phyloP scores from a whole-genome alignment of 805 yeast species.

The Saturnispora ahearnii region DNA sequence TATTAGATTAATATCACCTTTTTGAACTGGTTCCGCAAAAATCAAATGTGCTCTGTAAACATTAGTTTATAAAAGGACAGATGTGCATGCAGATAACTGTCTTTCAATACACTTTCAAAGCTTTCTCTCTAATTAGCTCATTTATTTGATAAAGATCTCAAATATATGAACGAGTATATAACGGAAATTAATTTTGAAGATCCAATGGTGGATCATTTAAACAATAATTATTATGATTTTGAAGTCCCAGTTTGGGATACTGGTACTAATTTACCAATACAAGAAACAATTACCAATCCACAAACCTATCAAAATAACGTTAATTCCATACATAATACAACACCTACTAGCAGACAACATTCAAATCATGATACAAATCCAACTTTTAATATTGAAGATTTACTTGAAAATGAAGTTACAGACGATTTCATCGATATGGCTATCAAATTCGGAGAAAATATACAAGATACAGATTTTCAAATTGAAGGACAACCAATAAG shows the following conservation, averaged over 20 bases:
- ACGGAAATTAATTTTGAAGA: not conserved
- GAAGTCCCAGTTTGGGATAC: not conserved
- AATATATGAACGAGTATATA: not conserved
- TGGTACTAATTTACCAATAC: not conserved
- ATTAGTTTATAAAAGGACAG: too few relatives aligned
- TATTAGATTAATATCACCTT: too few relatives aligned
- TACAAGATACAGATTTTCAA: not conserved
- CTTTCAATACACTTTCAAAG: too few relatives aligned
- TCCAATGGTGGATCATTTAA: not conserved
- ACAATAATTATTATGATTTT: not conserved
- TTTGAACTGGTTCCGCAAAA: too few relatives aligned
- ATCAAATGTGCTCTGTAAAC: too few relatives aligned
- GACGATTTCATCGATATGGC: not conserved
- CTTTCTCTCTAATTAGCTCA: too few relatives aligned
- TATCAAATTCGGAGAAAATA: not conserved
- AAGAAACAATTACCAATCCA: not conserved
- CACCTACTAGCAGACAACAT: not conserved
- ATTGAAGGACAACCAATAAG: not conserved
- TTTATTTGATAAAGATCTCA: not conserved
- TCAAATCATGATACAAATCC: not conserved
- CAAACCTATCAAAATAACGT: not conserved
- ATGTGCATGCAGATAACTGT: too few relatives aligned
- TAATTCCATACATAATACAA: not conserved
- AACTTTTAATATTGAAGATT: not conserved
- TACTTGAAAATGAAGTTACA: not conserved